Conservation (phyloP, 352 stramenopile genomes). For the Phytophthora colocasiae region DNA sequence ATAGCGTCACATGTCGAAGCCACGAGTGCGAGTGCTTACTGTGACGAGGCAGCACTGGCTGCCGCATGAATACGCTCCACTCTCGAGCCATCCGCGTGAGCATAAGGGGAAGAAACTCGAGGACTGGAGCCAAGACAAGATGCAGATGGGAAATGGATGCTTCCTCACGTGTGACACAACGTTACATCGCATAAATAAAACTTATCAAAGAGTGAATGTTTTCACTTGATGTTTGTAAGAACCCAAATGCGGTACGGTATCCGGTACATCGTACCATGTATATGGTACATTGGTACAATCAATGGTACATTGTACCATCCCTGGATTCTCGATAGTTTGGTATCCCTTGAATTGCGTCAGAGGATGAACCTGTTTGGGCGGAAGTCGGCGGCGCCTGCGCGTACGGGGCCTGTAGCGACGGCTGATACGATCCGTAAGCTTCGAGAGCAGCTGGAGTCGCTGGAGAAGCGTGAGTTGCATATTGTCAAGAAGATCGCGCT, state of each 20-base stretch:
- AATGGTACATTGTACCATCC: not conserved
- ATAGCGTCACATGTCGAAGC: constrained; percentile 51
- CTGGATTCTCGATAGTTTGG: constrained; percentile 12
- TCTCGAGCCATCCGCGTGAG: constrained; percentile 30
- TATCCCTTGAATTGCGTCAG: not conserved
- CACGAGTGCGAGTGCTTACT: constrained; percentile 40
- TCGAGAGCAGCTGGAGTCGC: constrained; percentile 88
- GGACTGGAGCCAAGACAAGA: not conserved
- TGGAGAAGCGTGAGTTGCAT: constrained; percentile 96
- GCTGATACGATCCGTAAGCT: constrained; percentile 93
- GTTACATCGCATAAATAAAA: not conserved
- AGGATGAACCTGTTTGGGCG: constrained; percentile 90
- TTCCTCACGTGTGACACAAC: constrained; percentile 12
- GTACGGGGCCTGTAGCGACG: constrained; percentile 65
- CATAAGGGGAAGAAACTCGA: constrained; percentile 14
- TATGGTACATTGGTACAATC: not conserved
- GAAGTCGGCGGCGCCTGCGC: constrained; percentile 67
- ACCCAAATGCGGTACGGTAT: not conserved
- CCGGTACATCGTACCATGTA: not conserved
- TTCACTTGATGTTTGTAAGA: not conserved
- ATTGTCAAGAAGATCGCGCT: constrained; percentile 97
- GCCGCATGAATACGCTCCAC: constrained; percentile 66
- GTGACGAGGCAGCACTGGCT: constrained; percentile 62
- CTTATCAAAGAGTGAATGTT: not conserved
- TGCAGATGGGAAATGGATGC: constrained; percentile 27